Evolutionary conservation across 805 yeast species (phyloP).

Genomic region (Clavispora vitiphila): DNA sequence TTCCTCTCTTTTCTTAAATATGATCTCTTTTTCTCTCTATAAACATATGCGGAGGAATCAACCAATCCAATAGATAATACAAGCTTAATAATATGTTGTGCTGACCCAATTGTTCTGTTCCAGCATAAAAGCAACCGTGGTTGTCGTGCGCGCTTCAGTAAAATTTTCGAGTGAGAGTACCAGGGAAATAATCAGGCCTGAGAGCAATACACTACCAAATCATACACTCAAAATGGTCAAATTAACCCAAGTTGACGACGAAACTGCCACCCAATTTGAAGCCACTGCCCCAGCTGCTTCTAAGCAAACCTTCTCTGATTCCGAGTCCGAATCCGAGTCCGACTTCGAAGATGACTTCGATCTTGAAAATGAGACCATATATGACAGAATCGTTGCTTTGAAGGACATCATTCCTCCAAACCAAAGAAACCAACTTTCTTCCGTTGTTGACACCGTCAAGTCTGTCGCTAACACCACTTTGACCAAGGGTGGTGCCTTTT

Average conservation of each 20-base stretch:
- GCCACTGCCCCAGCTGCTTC: constrained; percentile 24
- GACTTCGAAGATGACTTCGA: constrained; percentile 69
- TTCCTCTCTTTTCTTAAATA: background rate
- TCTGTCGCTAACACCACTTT: constrained; percentile 39
- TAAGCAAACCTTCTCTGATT: constrained; percentile 26
- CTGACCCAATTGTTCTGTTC: background rate
- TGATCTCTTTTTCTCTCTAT: background rate
- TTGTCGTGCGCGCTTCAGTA: constrained; percentile 17
- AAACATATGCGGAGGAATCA: background rate
- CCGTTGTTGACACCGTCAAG: constrained; percentile 27
- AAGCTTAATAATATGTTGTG: background rate
- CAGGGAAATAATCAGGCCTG: background rate
- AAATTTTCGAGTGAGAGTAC: constrained; percentile 14
- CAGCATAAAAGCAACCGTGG: background rate
- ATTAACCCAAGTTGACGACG: constrained; percentile 68
- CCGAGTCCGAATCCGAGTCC: constrained; percentile 46
- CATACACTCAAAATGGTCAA: constrained; percentile 54
- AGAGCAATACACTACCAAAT: background rate
- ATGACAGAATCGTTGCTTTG: constrained; percentile 85
- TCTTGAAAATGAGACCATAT: constrained; percentile 71
- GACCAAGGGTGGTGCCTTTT: constrained; percentile 62
- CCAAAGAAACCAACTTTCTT: constrained; percentile 52
- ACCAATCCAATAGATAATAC: background rate
- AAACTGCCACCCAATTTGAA: constrained; percentile 35
- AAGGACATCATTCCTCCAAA: constrained; percentile 88